Conservation (phyloP, 352 stramenopile species). For the Phytophthora nicotianae region DNA sequence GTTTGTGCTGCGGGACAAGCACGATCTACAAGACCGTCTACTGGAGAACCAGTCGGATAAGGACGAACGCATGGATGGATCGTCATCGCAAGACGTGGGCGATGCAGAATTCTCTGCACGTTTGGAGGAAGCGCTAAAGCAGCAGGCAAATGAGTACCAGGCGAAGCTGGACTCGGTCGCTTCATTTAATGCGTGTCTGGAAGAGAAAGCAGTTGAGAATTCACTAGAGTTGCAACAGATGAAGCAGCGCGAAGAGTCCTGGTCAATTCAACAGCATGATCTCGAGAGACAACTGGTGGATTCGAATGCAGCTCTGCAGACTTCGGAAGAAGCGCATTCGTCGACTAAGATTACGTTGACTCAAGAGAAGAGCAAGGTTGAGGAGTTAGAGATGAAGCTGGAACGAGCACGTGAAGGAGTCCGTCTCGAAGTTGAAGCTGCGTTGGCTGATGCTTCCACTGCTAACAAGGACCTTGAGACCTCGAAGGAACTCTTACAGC, state of each 20-base stretch:
- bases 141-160: conserved; percentile 52
- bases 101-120: conserved; percentile 36
- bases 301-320: conserved; percentile 19
- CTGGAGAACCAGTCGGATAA: conserved; percentile 36
- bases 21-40: conserved; percentile 64
- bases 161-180: conserved; percentile 45
- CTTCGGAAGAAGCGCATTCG: conserved; percentile 35
- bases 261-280: conserved; percentile 53
- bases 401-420: conserved; percentile 30
- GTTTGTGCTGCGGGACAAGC: conserved; percentile 74
- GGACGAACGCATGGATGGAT: conserved; percentile 24
- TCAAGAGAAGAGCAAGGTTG: conserved; percentile 38
- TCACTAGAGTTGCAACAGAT: conserved; percentile 60
- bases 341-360: conserved; percentile 26
- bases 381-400: conserved; percentile 31
- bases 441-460: conserved; percentile 40
- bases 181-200: conserved; percentile 37
- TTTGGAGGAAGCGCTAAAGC: conserved; percentile 49
- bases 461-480: conserved; percentile 31
- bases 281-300: conserved; percentile 42
- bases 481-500: conserved; percentile 22
- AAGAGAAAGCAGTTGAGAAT: conserved; percentile 49
- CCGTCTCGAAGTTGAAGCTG: conserved; percentile 40
- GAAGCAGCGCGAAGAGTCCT: conserved; percentile 68
- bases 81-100: conserved; percentile 16